Evolutionary conservation across 2,329 filamentous ascomycete genomes (phyloP).

Genomic region (Hypocreales sp.): DNA sequence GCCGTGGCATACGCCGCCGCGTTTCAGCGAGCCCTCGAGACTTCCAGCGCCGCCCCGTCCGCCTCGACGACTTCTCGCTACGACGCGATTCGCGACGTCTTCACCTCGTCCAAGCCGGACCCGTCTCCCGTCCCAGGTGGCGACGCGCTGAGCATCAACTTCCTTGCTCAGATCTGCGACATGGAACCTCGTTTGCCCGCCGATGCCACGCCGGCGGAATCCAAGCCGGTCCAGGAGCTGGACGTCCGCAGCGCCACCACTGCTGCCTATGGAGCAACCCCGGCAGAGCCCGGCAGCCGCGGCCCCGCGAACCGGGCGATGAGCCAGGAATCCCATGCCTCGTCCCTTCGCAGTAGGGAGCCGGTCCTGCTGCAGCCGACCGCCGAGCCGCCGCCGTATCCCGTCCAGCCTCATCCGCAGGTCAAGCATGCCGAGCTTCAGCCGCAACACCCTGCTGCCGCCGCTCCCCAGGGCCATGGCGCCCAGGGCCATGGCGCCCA

Average conservation of each 20-base stretch:
- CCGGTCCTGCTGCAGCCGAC: no score
- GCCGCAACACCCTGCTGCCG: constrained; percentile 9
- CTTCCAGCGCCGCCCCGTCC: constrained; percentile 9
- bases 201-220: no score
- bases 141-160: constrained; percentile 13
- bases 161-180: constrained; percentile 19
- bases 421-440: constrained; percentile 3
- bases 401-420: no score
- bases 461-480: not conserved
- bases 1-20: constrained; percentile 16
- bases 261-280: no score
- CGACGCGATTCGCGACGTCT: constrained; percentile 25
- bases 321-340: no score
- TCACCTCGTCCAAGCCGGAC: constrained; percentile 19
- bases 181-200: constrained; percentile 12
- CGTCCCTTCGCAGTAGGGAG: no score
- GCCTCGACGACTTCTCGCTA: constrained; percentile 17
- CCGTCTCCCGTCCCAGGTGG: constrained; percentile 10
- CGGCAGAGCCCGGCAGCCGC: no score
- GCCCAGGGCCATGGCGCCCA: constrained; percentile 3
- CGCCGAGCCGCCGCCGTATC: no score
- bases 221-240: no score
- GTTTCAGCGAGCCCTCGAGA: constrained; percentile 14
- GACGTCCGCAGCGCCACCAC: no score
- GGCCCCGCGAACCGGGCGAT: no score